Evolutionary conservation across 1,139 yeast species (phyloP), one percentile per base, ranked within the genome.

Genomic region (Pichia sp.): DNA sequence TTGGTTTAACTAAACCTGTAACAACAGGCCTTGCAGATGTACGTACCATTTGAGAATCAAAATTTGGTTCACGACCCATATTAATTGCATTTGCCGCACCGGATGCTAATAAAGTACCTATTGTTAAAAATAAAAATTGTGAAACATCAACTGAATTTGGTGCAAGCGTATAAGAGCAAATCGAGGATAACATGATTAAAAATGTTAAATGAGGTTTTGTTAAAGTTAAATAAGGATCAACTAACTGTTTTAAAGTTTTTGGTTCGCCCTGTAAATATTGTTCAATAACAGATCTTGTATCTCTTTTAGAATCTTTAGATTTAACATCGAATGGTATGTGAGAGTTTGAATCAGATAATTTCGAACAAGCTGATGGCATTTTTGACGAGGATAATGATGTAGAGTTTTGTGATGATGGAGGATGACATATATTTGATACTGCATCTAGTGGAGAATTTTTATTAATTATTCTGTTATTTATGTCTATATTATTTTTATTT

Each of bases 51-150:
- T 78, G 77, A 45, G 78, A 76, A 63, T 92, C 99, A 63, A 80
- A 92, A 32, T 80, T 85, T 7, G 97, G 96, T 66, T 92, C 99
- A 54, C 98, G 74, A 1, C 90, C 97, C 96, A 90, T 92, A 63
- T 92, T 92, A 46, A 92, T 88, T 3, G 97, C 95, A 67, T 92
- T 92, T 1, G 99, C 99, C 2, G 96, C 81, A 8, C 95, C 95
- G 0, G 97, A 88, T 57, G 95, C 79, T 42, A 92, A 68, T 1
- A 92, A 80, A 0, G 97, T 92, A 18, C 99, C 99, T 0, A 76
- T 65, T 0, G 97, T 86, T 37, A 92, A 71, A 56, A 82, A 81
- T 40, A 85, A 58, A 40, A 92, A 73, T 57, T 87, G 83, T 9
- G 79, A 71, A 1, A 92, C 66, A 1, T 95, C 80, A 0, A 81